Base-by-base conservation (phyloP, 2,329 filamentous ascomycete species). In the Hymenoscyphus scutula region DNA sequence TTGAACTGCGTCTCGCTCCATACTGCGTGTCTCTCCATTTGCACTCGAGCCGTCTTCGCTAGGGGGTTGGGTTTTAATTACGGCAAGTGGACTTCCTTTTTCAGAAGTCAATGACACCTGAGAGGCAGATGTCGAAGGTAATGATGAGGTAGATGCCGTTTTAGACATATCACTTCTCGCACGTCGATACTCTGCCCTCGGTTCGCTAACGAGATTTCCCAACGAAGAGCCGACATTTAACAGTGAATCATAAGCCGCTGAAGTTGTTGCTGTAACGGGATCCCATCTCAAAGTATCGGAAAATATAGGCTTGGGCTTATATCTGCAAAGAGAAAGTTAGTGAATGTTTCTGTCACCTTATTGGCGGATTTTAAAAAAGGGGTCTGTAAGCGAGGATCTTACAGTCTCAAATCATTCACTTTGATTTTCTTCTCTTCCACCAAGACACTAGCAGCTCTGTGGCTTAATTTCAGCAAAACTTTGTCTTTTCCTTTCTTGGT, bases 271-370 rank as follows among this genome's bases (percentile, higher is more conserved):
- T 3, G 64, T 65, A 27, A 70, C 25, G 8, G 68, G 68, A 34
- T 70, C 68, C 65, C 65, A 75, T 19, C 74, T 67, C 5, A 59
- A 57, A 38, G 71, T 69, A 2, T 67, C 65, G 23, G 74, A 74
- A 54, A 59, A 41, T 13, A 73, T 67, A 5, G 69, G 67, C 3
- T 71, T 66, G 13, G 79, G 80, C 48, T 78, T 77, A 74, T 75
- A 30, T 80, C 82, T 1, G 79, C 82, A 32, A 83, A 37, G 15
- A 32, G 34, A 23, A 34, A 25, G 27, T 29, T 41, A 55, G 13
- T 17, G 5, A 17, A 15, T 51, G 13, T n/a, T 23, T 27, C 41
- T 23, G 17, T 45, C 19, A n/a, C n/a, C 7, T 19, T 45, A 45
- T 19, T 45, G 38, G 38, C 38, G 15, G 8, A 17, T 3, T n/a